A percentile compares a stretch with the other conserved stretches of the same genome.
Evolutionary conservation across 495 filamentous ascomycete genomes (phyloP).

Genomic region (Penicillium waksmanii): DNA sequence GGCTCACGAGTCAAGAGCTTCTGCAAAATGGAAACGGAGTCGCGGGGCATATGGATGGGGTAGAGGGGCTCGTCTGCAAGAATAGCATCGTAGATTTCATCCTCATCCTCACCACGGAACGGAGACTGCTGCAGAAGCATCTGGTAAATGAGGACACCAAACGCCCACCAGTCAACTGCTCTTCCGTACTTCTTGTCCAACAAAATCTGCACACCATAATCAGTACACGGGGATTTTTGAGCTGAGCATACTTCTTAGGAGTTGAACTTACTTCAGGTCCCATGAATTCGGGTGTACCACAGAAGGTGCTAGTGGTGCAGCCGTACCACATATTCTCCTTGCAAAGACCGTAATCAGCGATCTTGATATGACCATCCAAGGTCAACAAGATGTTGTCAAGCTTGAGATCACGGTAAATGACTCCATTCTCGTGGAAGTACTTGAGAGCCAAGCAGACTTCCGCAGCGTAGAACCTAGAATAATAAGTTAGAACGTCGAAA

Average conservation of each 20-base stretch:
- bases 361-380: slow-evolving; percentile 97
- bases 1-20: slow-evolving; percentile 96
- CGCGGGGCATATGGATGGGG: slow-evolving; percentile 98
- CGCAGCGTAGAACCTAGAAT: slow-evolving; percentile 86
- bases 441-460: slow-evolving; percentile 97
- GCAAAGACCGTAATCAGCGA: slow-evolving; percentile 97
- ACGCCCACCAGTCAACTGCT: slow-evolving; percentile 99
- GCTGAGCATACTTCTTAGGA: background rate
- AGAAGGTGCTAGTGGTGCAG: slow-evolving; percentile 95
- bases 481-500: slow-evolving; percentile 8
- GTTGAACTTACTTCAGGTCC: slow-evolving; percentile 79
- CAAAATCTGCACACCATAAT: slow-evolving; percentile 66
- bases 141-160: slow-evolving; percentile 98
- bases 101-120: slow-evolving; percentile 98
- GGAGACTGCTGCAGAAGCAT: slow-evolving; percentile 99
- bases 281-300: slow-evolving; percentile 99
- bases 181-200: slow-evolving; percentile 98
- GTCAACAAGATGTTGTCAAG: slow-evolving; percentile 98
- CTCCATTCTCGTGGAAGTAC: slow-evolving; percentile 99
- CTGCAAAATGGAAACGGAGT: slow-evolving; percentile 96
- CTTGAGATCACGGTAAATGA: slow-evolving; percentile 99
- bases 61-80: slow-evolving; percentile 97
- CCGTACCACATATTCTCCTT: slow-evolving; percentile 99
- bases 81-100: slow-evolving; percentile 99
- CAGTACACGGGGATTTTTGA: background rate